Percentiles rank a stretch among this genome's conserved stretches.
phyloP scores from a whole-genome alignment of 139 green algal genomes.

The Volvox reticuliferus region DNA sequence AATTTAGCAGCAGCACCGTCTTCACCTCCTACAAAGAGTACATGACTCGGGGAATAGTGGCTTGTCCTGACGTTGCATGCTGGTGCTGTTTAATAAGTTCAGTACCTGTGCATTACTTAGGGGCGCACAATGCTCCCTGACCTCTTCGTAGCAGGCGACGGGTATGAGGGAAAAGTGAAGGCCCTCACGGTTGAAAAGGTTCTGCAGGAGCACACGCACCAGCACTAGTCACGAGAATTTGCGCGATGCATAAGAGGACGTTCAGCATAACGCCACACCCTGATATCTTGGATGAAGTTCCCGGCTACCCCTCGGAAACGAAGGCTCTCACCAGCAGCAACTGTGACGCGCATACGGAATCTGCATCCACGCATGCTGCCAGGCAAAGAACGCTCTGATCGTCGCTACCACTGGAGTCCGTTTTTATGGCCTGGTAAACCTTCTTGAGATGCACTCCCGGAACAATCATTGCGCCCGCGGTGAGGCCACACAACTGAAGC shows the following conservation, averaged over 20 bases:
- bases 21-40: constrained; percentile 61
- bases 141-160: constrained; percentile 68
- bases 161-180: constrained; percentile 62
- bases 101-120: constrained; percentile 40
- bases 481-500: background rate
- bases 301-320: too few species aligned
- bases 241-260: background rate
- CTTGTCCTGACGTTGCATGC: background rate
- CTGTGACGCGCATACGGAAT: constrained; percentile 78
- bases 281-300: background rate
- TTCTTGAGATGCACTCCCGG: constrained; percentile 26
- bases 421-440: constrained; percentile 67
- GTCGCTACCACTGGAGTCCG: constrained; percentile 69
- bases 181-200: constrained; percentile 53
- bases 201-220: constrained; percentile 40
- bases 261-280: too few species aligned
- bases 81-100: background rate
- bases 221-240: background rate
- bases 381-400: constrained; percentile 79
- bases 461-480: constrained; percentile 55
- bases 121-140: constrained; percentile 53
- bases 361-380: constrained; percentile 73
- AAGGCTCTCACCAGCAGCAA: constrained; percentile 72
- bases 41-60: background rate
- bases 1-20: constrained; percentile 90